A percentile compares a stretch with the other conserved stretches of the same genome.
phyloP scores from a whole-genome alignment of 1,284 basidiomycete genomes.

The Jaminaea rosea region DNA sequence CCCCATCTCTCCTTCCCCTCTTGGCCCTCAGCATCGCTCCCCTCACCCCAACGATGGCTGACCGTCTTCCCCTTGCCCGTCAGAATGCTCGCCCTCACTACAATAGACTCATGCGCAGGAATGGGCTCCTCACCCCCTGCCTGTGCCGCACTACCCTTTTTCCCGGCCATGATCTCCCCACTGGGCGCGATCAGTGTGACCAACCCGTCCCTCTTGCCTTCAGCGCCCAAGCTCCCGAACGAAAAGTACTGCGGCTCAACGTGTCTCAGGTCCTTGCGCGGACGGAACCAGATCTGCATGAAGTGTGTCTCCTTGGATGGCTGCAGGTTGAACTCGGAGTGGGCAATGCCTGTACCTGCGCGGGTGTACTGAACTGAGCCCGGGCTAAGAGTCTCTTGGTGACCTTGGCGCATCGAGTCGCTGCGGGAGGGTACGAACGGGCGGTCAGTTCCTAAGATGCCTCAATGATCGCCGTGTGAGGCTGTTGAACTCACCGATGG shows the following conservation, averaged over 20 bases:
- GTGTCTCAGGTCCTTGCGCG: background rate
- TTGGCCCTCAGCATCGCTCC: conserved; percentile 10
- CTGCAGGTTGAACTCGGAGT: conserved; percentile 63
- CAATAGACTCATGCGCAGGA: conserved; percentile 19
- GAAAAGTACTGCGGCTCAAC: conserved; percentile 29
- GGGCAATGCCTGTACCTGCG: conserved; percentile 74
- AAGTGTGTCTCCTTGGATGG: conserved; percentile 48
- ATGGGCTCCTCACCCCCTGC: no score
- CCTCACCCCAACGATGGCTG: conserved; percentile 18
- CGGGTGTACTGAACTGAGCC: conserved; percentile 86
- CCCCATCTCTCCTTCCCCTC: conserved; percentile 20
- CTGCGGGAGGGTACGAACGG: no score
- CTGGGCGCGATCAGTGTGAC: conserved; percentile 28
- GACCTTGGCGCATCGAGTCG: conserved; percentile 78
- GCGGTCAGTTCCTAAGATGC: no score
- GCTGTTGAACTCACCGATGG: no score
- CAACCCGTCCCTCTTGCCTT: conserved; percentile 19
- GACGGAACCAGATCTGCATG: conserved; percentile 13
- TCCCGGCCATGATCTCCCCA: conserved; percentile 20
- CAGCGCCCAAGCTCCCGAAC: conserved; percentile 14
- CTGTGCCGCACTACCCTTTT: no score
- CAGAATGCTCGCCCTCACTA: conserved; percentile 21
- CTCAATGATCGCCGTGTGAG: no score
- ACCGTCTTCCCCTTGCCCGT: conserved; percentile 9
- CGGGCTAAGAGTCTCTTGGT: conserved; percentile 73